Percentiles rank a stretch among this genome's conserved stretches.
Evolutionary conservation across 2,329 filamentous ascomycete genomes (phyloP).

Genomic region (Sphaerulina musiva): DNA sequence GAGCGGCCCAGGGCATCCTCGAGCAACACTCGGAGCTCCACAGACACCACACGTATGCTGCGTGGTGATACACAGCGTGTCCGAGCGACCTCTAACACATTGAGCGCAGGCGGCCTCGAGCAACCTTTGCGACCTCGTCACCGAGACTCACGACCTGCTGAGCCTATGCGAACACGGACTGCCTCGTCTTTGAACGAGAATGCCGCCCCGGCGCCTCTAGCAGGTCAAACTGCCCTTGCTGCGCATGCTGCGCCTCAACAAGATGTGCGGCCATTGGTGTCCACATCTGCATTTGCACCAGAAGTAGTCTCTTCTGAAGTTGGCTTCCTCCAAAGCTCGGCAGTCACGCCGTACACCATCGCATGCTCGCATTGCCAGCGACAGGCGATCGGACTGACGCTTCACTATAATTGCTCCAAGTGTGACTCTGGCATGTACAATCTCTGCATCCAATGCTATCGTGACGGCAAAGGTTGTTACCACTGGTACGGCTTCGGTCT

Average conservation of each 20-base stretch:
- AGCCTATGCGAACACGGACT: conserved; percentile 7
- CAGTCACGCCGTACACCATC: conserved; percentile 38
- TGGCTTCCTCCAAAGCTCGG: conserved; percentile 42
- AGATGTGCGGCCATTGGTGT: conserved; percentile 19
- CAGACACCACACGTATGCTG: conserved; percentile 32
- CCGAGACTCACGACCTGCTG: conserved; percentile 6
- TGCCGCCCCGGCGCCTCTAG: not conserved
- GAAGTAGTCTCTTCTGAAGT: conserved; percentile 37
- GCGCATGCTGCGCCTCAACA: conserved; percentile 13
- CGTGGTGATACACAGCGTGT: conserved; percentile 17
- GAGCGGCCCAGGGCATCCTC: conserved; percentile 35
- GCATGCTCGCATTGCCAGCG: conserved; percentile 67
- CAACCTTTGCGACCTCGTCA: not conserved
- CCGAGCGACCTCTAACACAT: conserved; percentile 16
- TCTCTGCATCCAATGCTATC: conserved; percentile 76
- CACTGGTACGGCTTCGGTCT: conserved; percentile 86
- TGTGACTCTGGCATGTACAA: conserved; percentile 69
- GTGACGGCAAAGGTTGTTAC: conserved; percentile 65
- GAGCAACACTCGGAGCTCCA: conserved; percentile 41
- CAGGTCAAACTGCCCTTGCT: conserved; percentile 9
- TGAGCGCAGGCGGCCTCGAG: conserved; percentile 7
- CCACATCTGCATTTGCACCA: conserved; percentile 28
- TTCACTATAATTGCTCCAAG: conserved; percentile 73
- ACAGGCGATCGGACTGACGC: conserved; percentile 69
- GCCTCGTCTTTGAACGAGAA: not conserved